phyloP scores from a whole-genome alignment of 352 stramenopile genomes.

The Globisporangium parvum region DNA sequence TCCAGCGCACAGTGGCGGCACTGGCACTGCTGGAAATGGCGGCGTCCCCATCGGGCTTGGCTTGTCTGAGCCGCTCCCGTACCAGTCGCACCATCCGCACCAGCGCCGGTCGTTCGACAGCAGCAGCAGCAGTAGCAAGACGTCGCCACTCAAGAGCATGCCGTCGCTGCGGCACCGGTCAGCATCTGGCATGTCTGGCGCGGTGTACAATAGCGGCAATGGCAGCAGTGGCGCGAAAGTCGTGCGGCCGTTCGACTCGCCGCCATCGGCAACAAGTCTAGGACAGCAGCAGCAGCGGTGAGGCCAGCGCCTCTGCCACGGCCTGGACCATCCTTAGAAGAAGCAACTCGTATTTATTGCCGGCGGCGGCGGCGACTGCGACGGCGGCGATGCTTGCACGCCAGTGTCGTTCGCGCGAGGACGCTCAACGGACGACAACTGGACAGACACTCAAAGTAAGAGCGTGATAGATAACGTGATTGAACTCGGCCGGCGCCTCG shows the following conservation, averaged over 20 bases:
- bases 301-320: not conserved
- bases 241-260: constrained; percentile 2
- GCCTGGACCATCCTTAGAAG: not conserved
- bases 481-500: no score
- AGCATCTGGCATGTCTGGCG: not conserved
- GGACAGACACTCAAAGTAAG: no score
- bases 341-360: constrained; percentile 10
- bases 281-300: no score
- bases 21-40: not conserved
- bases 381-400: no score
- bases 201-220: constrained; percentile 1
- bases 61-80: not conserved
- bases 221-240: not conserved
- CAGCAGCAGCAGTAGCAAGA: constrained; percentile 2
- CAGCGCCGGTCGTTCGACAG: constrained; percentile 6
- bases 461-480: no score
- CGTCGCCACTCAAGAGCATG: constrained; percentile 11
- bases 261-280: not conserved
- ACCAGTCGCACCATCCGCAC: constrained; percentile 3
- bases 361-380: not conserved
- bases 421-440: no score
- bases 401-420: no score
- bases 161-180: constrained; percentile 9
- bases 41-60: not conserved
- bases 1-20: not conserved